Conservation (phyloP, 176 grass and related monocot species). For the Aegilops speltoides region DNA sequence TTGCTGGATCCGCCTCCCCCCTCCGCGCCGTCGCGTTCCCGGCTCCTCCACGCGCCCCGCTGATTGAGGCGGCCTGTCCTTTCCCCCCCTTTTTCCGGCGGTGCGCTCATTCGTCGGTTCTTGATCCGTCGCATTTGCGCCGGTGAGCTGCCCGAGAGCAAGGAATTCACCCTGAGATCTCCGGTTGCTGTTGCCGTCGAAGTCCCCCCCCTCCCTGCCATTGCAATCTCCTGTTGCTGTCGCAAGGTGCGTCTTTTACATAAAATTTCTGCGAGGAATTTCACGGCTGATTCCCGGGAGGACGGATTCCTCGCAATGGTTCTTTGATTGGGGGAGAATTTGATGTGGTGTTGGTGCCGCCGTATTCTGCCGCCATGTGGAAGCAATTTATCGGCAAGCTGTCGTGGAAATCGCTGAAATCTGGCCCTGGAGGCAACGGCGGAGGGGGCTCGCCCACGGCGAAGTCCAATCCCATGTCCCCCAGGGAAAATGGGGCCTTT, state of each 20-base stretch:
- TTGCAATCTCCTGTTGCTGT: slow-evolving; percentile 22
- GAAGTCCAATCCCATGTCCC: slow-evolving; percentile 26
- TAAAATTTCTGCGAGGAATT: background rate
- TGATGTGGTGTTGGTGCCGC: slow-evolving; percentile 43
- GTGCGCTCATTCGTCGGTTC: slow-evolving; percentile 23
- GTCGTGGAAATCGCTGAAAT: slow-evolving; percentile 76
- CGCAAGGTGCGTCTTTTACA: background rate
- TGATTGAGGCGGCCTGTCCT: slow-evolving; percentile 12
- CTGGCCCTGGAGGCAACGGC: slow-evolving; percentile 21
- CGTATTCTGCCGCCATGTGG: slow-evolving; percentile 72
- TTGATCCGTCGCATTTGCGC: slow-evolving; percentile 39
- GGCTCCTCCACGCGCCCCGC: background rate
- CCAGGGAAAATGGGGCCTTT: slow-evolving; percentile 21
- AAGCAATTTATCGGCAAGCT: slow-evolving; percentile 93
- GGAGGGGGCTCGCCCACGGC: slow-evolving; percentile 35
- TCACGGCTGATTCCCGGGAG: background rate
- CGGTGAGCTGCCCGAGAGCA: background rate
- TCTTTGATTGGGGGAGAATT: slow-evolving; percentile 27
- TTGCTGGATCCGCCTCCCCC: slow-evolving; percentile 30
- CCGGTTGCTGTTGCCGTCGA: slow-evolving; percentile 1
- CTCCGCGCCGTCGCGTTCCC: background rate
- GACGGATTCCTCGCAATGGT: slow-evolving; percentile 9
- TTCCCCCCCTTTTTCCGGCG: background rate
- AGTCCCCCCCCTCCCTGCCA: slow-evolving; percentile 13
- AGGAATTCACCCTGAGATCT: background rate